Evolutionary conservation across 495 filamentous ascomycete genomes (phyloP), one percentile per base, ranked within the genome.

Genomic region (Opeltia flavorubescens): DNA sequence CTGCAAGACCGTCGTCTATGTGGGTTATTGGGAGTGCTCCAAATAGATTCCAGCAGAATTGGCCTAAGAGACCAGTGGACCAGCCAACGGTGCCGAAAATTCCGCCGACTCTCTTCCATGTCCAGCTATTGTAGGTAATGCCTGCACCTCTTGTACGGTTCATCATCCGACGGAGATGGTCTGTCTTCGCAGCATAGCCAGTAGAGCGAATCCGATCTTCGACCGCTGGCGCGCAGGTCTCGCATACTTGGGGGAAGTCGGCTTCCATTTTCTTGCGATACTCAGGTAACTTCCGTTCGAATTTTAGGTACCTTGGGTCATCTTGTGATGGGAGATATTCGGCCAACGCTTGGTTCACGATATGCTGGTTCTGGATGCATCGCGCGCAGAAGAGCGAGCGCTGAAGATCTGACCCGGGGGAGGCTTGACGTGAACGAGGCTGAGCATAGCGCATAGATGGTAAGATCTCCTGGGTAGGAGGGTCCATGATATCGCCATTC

Each of bases 401-500:
- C 38, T 75, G 42, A 28, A 66, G 55, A 8, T 62, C 59, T 38
- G 57, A 25, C 2, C n/a, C 17, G 60, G 59, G 51, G 15, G 55
- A 49, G 17, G 51, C 52, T 4, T 51, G 50, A 26, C 65, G 59
- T 60, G 62, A 50, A 52, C 55, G 24, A 48, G 53, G 11, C 48
- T 64, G 24, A 56, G 58, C 47, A 55, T 59, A 52, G 50, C 59
- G 30, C 57, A 50, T 8, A 17, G 50, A 47, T 4, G 66, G 48
- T 25, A 65, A 63, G 15, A 65, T 68, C 23, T 66, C 71, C 8
- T 70, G 61, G 25, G 75, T 71, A n/a, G 88, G 87, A 13, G 88
- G 85, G 58, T 95, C 88, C 39, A 82, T 84, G 38, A 94, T 86
- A 44, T 89, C 72, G 55, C 88, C 88, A 59, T 86, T 74, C 83